Conservation (phyloP, 1,284 basidiomycete species). For the Xerocomus nothofagi region DNA sequence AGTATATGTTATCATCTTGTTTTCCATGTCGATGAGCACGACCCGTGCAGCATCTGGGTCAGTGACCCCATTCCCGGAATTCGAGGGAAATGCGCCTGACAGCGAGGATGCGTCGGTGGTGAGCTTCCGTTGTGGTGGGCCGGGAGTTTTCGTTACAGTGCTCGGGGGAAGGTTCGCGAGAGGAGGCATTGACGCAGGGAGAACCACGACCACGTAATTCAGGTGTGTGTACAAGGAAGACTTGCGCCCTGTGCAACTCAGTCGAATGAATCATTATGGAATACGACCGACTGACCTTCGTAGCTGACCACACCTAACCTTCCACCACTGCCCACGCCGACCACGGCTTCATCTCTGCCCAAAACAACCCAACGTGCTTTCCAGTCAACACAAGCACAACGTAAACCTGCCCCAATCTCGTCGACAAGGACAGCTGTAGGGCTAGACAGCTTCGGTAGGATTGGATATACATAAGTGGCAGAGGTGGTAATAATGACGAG, state of each 20-base stretch:
- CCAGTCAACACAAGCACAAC: conserved; percentile 83
- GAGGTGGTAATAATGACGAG: conserved; percentile 90
- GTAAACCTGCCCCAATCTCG: conserved; percentile 81
- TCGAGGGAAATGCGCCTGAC: conserved; percentile 61
- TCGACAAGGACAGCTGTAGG: conserved; percentile 71
- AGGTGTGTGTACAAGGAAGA: conserved; percentile 68
- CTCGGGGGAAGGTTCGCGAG: conserved; percentile 50
- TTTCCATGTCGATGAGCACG: conserved; percentile 90
- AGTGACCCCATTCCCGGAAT: conserved; percentile 46
- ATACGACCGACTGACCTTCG: conserved; percentile 58
- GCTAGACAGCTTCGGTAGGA: conserved; percentile 74
- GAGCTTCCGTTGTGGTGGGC: conserved; percentile 22
- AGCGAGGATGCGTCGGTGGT: conserved; percentile 48
- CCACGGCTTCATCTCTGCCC: conserved; percentile 91
- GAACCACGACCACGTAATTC: conserved; percentile 87
- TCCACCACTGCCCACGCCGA: conserved; percentile 82
- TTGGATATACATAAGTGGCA: conserved; percentile 75
- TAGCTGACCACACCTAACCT: conserved; percentile 87
- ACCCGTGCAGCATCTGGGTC: conserved; percentile 79
- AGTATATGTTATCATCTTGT: conserved; percentile 87
- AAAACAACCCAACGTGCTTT: conserved; percentile 74
- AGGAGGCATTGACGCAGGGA: conserved; percentile 45
- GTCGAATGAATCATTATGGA: not conserved
- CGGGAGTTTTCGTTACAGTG: conserved; percentile 40
- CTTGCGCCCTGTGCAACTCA: conserved; percentile 54